phyloP scores from a whole-genome alignment of 257 asterid species.

The Scutellaria minor region DNA sequence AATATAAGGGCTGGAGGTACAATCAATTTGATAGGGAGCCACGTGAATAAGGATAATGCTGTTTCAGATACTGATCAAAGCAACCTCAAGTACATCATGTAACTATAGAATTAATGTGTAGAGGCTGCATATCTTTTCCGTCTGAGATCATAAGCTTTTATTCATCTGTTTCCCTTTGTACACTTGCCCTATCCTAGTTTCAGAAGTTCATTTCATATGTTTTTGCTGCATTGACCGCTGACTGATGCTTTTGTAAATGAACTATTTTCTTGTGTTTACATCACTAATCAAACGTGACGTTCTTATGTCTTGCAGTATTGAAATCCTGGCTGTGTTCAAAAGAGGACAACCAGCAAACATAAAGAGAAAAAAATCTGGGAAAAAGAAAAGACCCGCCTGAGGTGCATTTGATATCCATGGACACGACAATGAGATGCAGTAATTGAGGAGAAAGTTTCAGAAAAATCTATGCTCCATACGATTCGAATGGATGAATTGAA shows the following conservation, averaged over 20 bases:
- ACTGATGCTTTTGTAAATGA: slow-evolving; percentile 24
- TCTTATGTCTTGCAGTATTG: slow-evolving; percentile 67
- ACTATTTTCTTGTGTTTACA: slow-evolving; percentile 20
- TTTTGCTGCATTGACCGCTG: slow-evolving; percentile 29
- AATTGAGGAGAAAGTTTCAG: slow-evolving; percentile 11
- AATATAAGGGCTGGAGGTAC: not conserved
- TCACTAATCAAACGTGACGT: slow-evolving; percentile 25
- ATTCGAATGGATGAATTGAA: slow-evolving; percentile 10
- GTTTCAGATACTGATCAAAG: not conserved
- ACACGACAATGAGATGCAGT: not conserved
- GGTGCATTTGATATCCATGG: slow-evolving; percentile 34
- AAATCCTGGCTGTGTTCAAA: slow-evolving; percentile 84
- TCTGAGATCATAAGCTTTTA: not conserved
- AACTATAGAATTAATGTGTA: not conserved
- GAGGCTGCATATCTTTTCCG: not conserved
- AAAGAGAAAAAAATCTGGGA: slow-evolving; percentile 61
- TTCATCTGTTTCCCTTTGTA: not conserved
- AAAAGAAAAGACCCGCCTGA: slow-evolving; percentile 55
- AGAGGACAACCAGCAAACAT: slow-evolving; percentile 56
- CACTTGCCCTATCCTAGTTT: not conserved
- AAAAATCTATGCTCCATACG: slow-evolving; percentile 21
- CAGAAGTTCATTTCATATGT: not conserved
- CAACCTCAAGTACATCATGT: not conserved
- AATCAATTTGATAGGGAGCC: not conserved
- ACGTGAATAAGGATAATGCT: not conserved